Evolutionary conservation across 805 yeast genomes (phyloP).

Genomic region (Teunomyces aglyptinius): DNA sequence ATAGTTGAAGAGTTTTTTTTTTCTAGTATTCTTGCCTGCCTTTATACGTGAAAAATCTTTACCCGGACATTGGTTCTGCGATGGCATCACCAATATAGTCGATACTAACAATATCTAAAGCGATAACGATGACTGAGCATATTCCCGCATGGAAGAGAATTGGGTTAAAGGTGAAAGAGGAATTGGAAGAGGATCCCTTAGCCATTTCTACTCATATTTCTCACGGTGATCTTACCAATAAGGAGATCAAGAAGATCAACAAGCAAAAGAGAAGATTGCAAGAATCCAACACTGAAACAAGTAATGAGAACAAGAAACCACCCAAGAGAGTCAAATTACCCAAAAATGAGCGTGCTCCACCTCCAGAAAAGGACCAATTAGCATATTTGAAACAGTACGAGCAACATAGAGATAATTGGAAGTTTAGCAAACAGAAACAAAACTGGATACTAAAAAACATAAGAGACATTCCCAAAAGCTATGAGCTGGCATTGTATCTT

Average conservation of each 20-base stretch:
- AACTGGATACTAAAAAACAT: slow-evolving; percentile 77
- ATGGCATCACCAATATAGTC: background rate
- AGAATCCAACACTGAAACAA: slow-evolving; percentile 13
- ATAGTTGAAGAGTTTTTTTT: background rate
- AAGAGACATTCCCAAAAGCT: slow-evolving; percentile 48
- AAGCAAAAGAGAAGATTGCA: slow-evolving; percentile 27
- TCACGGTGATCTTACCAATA: slow-evolving; percentile 38
- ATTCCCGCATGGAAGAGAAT: slow-evolving; percentile 85
- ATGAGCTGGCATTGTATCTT: slow-evolving; percentile 46
- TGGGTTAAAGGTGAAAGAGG: slow-evolving; percentile 62
- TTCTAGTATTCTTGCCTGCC: too few relatives aligned
- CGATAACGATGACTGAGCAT: slow-evolving; percentile 8
- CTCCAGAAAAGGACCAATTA: slow-evolving; percentile 76
- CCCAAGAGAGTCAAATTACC: slow-evolving; percentile 72
- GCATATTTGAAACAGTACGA: slow-evolving; percentile 59
- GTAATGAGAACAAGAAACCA: slow-evolving; percentile 45
- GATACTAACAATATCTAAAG: background rate
- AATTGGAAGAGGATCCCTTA: slow-evolving; percentile 44
- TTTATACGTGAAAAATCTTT: slow-evolving; percentile 2
- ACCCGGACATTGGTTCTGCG: slow-evolving; percentile 10
- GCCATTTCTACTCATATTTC: slow-evolving; percentile 46
- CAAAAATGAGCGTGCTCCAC: slow-evolving; percentile 62
- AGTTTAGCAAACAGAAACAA: slow-evolving; percentile 83
- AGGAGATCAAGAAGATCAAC: slow-evolving; percentile 42
- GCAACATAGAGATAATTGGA: slow-evolving; percentile 64